A percentile compares a stretch with the other conserved stretches of the same genome.
Evolutionary conservation across 768 basidiomycete species (phyloP).

Genomic region (Termitomyces titanicus): DNA sequence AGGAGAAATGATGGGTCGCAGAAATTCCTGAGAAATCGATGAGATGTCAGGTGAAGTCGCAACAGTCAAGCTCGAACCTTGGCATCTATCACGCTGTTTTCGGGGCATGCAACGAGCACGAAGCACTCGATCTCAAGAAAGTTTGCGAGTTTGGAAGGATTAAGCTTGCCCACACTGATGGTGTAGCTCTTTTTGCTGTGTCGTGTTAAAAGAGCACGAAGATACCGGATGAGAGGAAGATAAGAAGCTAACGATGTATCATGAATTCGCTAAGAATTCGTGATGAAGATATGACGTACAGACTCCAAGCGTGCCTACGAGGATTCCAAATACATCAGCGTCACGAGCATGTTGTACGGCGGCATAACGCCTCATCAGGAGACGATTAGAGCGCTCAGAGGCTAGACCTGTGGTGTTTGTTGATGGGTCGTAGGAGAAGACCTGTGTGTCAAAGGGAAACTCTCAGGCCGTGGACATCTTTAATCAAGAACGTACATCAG

Average conservation of each 20-base stretch:
- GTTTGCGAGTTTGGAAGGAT: slow-evolving; percentile 92
- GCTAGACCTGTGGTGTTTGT: slow-evolving; percentile 46
- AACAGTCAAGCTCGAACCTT: slow-evolving; percentile 38
- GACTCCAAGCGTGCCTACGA: slow-evolving; percentile 92
- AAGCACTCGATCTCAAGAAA: slow-evolving; percentile 97
- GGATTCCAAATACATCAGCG: slow-evolving; percentile 92
- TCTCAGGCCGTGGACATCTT: background rate
- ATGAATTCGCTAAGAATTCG: background rate
- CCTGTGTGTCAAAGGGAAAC: slow-evolving; percentile 34
- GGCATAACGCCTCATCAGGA: slow-evolving; percentile 89
- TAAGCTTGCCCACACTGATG: slow-evolving; percentile 91
- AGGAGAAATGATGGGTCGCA: slow-evolving; percentile 89
- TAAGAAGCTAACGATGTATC: slow-evolving; percentile 61
- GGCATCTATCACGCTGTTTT: slow-evolving; percentile 80
- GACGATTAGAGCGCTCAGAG: slow-evolving; percentile 67
- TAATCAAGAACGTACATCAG: slow-evolving; percentile 38
- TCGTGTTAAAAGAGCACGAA: slow-evolving; percentile 65
- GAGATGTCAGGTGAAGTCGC: background rate
- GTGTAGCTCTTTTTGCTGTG: slow-evolving; percentile 91
- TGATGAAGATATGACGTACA: slow-evolving; percentile 39
- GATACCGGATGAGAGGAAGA: slow-evolving; percentile 75
- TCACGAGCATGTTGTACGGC: slow-evolving; percentile 84
- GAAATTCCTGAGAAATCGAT: slow-evolving; percentile 65
- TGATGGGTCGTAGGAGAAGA: slow-evolving; percentile 73
- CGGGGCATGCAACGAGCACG: slow-evolving; percentile 90